Percentiles rank a stretch among this genome's conserved stretches.
Evolutionary conservation across 306 rosid genomes (phyloP).

Genomic region (Clitoria ternatea): DNA sequence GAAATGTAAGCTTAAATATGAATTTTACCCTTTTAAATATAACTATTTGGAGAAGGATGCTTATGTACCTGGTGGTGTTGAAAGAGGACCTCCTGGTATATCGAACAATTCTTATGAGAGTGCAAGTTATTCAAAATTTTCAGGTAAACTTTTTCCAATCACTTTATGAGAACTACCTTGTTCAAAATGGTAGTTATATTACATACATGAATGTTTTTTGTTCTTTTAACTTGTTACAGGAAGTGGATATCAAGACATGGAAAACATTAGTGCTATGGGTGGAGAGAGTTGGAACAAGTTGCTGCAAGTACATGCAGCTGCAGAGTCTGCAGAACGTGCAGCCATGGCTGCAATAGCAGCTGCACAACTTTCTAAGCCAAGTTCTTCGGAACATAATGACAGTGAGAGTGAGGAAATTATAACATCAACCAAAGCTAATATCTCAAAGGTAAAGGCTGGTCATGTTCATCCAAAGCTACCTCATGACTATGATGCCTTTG

Average conservation of each 20-base stretch:
- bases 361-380: constrained; percentile 42
- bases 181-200: not conserved
- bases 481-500: constrained; percentile 45
- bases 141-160: constrained; percentile 31
- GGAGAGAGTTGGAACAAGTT: constrained; percentile 50
- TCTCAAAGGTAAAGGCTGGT: constrained; percentile 31
- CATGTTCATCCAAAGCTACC: constrained; percentile 84
- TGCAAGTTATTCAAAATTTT: constrained; percentile 22
- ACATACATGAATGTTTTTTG: not conserved
- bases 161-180: not conserved
- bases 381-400: not conserved
- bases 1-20: too few relatives aligned
- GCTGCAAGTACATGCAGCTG: constrained; percentile 90
- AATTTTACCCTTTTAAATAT: too few relatives aligned
- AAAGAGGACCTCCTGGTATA: constrained; percentile 17
- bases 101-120: constrained; percentile 15
- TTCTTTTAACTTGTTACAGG: constrained; percentile 24
- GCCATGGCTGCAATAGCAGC: constrained; percentile 86
- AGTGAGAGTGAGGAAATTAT: constrained; percentile 17
- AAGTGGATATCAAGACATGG: constrained; percentile 22
- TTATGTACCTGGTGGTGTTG: not conserved
- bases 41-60: not conserved
- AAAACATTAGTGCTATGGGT: constrained; percentile 30
- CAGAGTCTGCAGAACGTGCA: constrained; percentile 78
- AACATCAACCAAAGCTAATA: constrained; percentile 6